Percentiles rank a stretch among this genome's conserved stretches.
Evolutionary conservation across 2,329 filamentous ascomycete species (phyloP).

Genomic region (Cladobotryum protrusum): DNA sequence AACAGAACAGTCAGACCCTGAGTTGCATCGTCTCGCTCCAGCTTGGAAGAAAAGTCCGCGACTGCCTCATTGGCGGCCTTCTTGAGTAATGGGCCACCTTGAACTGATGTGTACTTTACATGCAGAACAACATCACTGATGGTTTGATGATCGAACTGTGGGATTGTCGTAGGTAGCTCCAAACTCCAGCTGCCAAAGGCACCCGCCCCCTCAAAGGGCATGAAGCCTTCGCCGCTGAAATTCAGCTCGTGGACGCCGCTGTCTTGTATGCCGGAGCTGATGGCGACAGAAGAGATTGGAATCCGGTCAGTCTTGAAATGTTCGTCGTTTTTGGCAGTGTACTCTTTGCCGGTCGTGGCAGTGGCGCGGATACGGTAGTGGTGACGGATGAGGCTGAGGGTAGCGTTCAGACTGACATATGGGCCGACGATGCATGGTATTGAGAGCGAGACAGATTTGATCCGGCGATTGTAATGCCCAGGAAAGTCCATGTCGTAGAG

Average conservation of each 20-base stretch:
- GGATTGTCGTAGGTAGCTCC: constrained; percentile 14
- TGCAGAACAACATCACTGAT: constrained; percentile 24
- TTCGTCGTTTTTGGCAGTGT: too few relatives aligned
- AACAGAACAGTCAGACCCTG: too few relatives aligned
- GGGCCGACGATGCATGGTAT: too few relatives aligned
- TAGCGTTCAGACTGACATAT: not conserved
- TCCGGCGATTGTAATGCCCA: too few relatives aligned
- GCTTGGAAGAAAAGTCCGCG: too few relatives aligned
- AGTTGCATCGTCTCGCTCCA: too few relatives aligned
- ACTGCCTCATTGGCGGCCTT: too few relatives aligned
- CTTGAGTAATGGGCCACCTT: too few relatives aligned
- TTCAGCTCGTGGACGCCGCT: constrained; percentile 27
- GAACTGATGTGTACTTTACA: not conserved
- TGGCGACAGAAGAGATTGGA: not conserved
- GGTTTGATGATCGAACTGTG: constrained; percentile 26
- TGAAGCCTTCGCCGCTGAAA: constrained; percentile 24
- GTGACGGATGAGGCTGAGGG: not conserved
- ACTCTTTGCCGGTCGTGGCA: too few relatives aligned
- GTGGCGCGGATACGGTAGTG: not conserved
- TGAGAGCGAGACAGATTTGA: too few relatives aligned
- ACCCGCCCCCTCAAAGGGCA: constrained; percentile 33
- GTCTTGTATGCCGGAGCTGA: constrained; percentile 18
- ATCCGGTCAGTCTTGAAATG: not conserved
- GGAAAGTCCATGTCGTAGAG: too few relatives aligned
- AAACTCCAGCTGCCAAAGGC: constrained; percentile 26